phyloP scores from a whole-genome alignment of 2,329 filamentous ascomycete genomes.

The Periconia sp. region DNA sequence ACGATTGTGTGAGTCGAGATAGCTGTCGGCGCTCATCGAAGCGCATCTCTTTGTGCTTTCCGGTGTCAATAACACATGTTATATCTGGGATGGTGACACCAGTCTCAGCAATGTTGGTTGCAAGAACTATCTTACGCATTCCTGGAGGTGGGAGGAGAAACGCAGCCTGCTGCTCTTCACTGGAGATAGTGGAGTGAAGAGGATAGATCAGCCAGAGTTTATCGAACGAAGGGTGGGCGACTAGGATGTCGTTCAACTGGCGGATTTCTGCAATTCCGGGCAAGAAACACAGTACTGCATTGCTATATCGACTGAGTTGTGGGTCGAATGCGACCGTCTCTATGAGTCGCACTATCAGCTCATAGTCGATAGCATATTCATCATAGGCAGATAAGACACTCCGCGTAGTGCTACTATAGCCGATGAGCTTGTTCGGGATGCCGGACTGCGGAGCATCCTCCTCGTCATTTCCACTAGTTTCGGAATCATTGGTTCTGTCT shows the following conservation, averaged over 20 bases:
- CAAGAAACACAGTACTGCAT: constrained; percentile 91
- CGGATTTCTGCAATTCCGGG: constrained; percentile 94
- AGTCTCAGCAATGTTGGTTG: constrained; percentile 97
- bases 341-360: constrained; percentile 81
- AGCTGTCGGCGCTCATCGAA: constrained; percentile 94
- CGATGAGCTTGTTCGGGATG: constrained; percentile 68
- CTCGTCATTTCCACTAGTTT: constrained; percentile 52
- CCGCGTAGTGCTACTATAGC: constrained; percentile 78
- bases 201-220: constrained; percentile 85
- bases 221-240: constrained; percentile 76
- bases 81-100: constrained; percentile 98
- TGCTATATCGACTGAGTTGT: constrained; percentile 74
- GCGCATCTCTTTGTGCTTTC: constrained; percentile 96
- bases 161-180: constrained; percentile 92
- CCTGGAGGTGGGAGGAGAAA: constrained; percentile 85
- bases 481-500: constrained; percentile 60
- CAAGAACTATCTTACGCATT: constrained; percentile 88
- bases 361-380: constrained; percentile 90
- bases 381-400: constrained; percentile 79
- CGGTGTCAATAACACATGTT: constrained; percentile 94
- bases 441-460: constrained; percentile 57
- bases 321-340: constrained; percentile 74
- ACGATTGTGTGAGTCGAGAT: constrained; percentile 88
- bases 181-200: constrained; percentile 92
- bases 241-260: constrained; percentile 82